Conservation (phyloP, 352 stramenopile genomes). For the Globisporangium mamillatum region DNA sequence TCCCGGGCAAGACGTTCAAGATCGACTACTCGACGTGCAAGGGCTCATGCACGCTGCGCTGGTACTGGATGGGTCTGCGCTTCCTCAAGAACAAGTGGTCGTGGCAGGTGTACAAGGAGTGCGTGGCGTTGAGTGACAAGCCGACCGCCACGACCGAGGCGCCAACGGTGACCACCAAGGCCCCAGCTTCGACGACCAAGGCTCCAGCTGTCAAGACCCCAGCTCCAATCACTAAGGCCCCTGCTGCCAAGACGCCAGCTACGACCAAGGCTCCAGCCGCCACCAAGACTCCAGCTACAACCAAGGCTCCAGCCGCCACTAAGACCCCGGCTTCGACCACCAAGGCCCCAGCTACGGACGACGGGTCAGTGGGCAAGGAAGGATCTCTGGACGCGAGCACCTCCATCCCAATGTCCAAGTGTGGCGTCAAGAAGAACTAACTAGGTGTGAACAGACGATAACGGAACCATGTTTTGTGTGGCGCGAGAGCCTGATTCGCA, state of each 20-base stretch:
- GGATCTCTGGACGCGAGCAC: constrained; percentile 5
- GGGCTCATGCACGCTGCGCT: constrained; percentile 28
- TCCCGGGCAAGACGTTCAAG: constrained; percentile 31
- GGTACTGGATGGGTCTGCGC: constrained; percentile 37
- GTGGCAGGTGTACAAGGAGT: constrained; percentile 61
- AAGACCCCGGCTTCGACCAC: background rate
- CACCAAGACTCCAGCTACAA: background rate
- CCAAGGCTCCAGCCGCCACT: constrained; percentile 1
- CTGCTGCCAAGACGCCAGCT: background rate
- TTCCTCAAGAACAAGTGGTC: constrained; percentile 48
- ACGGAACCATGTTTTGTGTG: background rate
- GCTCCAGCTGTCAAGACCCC: background rate
- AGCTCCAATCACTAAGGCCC: background rate
- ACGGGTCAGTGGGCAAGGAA: constrained; percentile 8
- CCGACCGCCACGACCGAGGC: constrained; percentile 1
- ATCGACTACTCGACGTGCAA: constrained; percentile 39
- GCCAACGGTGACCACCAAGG: background rate
- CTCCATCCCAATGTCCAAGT: constrained; percentile 14
- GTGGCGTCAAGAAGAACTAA: constrained; percentile 17
- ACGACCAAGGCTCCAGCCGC: background rate
- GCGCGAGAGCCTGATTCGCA: background rate
- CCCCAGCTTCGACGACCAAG: background rate
- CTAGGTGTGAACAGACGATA: background rate
- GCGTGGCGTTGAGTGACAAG: constrained; percentile 20
- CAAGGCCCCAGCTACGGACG: constrained; percentile 2